Evolutionary conservation across 2,329 filamentous ascomycete species (phyloP).

Genomic region (Tympanopsis confertula): DNA sequence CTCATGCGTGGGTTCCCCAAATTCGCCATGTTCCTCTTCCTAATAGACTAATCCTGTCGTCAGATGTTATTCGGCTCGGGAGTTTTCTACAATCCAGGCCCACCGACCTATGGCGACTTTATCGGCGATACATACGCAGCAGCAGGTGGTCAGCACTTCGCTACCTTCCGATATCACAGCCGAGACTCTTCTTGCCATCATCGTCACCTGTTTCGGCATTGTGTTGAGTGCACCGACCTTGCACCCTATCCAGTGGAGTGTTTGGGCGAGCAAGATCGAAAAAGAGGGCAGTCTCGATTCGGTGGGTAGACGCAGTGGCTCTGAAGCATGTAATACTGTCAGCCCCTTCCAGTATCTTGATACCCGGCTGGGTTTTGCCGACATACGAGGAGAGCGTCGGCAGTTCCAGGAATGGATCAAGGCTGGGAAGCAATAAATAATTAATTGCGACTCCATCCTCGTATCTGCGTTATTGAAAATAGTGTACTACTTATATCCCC

Average conservation of each 20-base stretch:
- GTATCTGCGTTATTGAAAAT: background rate
- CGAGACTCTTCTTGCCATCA: slow-evolving; percentile 70
- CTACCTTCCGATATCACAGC: slow-evolving; percentile 79
- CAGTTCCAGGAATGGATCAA: slow-evolving; percentile 70
- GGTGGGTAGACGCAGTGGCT: slow-evolving; percentile 44
- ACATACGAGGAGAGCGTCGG: slow-evolving; percentile 70
- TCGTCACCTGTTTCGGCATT: slow-evolving; percentile 73
- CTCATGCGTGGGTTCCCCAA: slow-evolving; percentile 63
- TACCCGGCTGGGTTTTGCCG: slow-evolving; percentile 71
- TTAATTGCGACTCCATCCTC: slow-evolving; percentile 5
- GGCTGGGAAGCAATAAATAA: slow-evolving; percentile 10
- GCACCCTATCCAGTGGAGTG: slow-evolving; percentile 73
- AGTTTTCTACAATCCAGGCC: slow-evolving; percentile 68
- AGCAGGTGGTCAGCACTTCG: slow-evolving; percentile 26
- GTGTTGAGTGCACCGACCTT: slow-evolving; percentile 67
- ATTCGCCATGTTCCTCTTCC: slow-evolving; percentile 1
- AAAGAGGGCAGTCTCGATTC: slow-evolving; percentile 55
- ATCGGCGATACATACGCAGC: slow-evolving; percentile 28
- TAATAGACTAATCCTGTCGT: slow-evolving; percentile 8
- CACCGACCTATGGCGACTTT: slow-evolving; percentile 34
- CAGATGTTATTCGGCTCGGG: slow-evolving; percentile 93
- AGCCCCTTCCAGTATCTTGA: slow-evolving; percentile 76
- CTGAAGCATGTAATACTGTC: slow-evolving; percentile 57
- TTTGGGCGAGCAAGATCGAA: slow-evolving; percentile 78
- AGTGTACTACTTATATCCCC: background rate